Percentiles rank a stretch among this genome's conserved stretches.
phyloP scores from a whole-genome alignment of 805 yeast species.

The Monosporozyma unispora region DNA sequence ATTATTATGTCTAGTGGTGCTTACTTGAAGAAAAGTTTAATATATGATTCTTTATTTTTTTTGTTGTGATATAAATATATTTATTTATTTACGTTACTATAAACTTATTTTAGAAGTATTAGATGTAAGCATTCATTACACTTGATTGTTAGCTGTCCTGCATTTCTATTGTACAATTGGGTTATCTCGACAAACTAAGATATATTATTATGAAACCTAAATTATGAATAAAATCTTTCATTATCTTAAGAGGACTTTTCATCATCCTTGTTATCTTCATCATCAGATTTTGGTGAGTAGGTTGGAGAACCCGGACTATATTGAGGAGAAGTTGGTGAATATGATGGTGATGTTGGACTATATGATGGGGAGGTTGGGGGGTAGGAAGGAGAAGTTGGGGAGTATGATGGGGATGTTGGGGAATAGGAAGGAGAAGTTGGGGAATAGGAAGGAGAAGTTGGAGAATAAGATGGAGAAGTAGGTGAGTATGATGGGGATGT shows the following conservation, averaged over 20 bases:
- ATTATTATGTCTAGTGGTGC: neutral
- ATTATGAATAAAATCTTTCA: neutral
- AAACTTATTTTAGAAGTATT: neutral
- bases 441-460: conserved; percentile 60
- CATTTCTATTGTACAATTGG: neutral
- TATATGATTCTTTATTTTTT: neutral
- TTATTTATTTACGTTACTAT: neutral
- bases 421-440: conserved; percentile 68
- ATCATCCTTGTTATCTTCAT: conserved; percentile 14
- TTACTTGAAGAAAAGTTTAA: neutral
- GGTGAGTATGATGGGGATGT: conserved; percentile 60
- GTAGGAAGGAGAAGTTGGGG: conserved; percentile 56
- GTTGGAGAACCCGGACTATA: conserved; percentile 50
- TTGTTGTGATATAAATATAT: neutral
- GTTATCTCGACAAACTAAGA: neutral
- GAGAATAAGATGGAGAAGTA: conserved; percentile 63
- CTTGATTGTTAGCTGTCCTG: neutral
- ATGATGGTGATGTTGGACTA: conserved; percentile 59
- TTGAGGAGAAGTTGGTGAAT: conserved; percentile 55
- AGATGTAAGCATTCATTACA: neutral
- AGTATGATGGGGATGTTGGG: conserved; percentile 46
- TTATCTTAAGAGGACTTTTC: conserved; percentile 1
- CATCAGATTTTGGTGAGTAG: conserved; percentile 37
- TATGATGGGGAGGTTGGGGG: conserved; percentile 42
- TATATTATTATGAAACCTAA: neutral